phyloP scores from a whole-genome alignment of 768 basidiomycete species.

The Suillus americanus region DNA sequence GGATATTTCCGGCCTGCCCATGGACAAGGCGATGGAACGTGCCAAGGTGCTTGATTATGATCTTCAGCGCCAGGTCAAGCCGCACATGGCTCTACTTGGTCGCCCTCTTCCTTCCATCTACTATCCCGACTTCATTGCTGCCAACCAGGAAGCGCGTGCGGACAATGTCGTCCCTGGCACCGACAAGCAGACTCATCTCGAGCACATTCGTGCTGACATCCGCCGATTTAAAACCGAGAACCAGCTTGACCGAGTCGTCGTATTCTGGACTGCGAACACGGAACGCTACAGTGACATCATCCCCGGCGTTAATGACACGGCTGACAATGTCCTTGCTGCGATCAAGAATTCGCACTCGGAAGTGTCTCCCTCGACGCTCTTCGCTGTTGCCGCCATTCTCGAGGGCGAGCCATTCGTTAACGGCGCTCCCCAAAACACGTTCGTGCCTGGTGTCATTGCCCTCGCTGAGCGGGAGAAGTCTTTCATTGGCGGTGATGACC shows the following conservation, averaged over 20 bases:
- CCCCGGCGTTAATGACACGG: constrained; percentile 93
- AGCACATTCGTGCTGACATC: constrained; percentile 91
- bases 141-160: constrained; percentile 94
- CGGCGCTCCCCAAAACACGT: constrained; percentile 98
- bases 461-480: constrained; percentile 87
- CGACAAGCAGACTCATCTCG: constrained; percentile 90
- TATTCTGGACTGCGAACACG: constrained; percentile 99
- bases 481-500: constrained; percentile 97
- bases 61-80: constrained; percentile 91
- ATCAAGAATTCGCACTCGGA: constrained; percentile 87
- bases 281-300: constrained; percentile 97
- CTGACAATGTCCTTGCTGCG: constrained; percentile 78
- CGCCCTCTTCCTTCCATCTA: constrained; percentile 93
- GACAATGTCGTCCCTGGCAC: constrained; percentile 87
- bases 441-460: constrained; percentile 91
- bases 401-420: constrained; percentile 96
- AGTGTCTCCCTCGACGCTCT: constrained; percentile 94
- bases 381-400: constrained; percentile 93
- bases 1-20: constrained; percentile 86
- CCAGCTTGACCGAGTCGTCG: constrained; percentile 81
- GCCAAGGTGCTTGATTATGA: constrained; percentile 95
- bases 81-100: constrained; percentile 77
- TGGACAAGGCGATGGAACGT: constrained; percentile 93
- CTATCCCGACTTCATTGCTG: constrained; percentile 97
- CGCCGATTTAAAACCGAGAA: constrained; percentile 87